These are phyloP conservation scores for Coniochaeta sp. DNA, from an alignment of 2,329 filamentous ascomycete species.

Conservation along the genomic window DNA sequence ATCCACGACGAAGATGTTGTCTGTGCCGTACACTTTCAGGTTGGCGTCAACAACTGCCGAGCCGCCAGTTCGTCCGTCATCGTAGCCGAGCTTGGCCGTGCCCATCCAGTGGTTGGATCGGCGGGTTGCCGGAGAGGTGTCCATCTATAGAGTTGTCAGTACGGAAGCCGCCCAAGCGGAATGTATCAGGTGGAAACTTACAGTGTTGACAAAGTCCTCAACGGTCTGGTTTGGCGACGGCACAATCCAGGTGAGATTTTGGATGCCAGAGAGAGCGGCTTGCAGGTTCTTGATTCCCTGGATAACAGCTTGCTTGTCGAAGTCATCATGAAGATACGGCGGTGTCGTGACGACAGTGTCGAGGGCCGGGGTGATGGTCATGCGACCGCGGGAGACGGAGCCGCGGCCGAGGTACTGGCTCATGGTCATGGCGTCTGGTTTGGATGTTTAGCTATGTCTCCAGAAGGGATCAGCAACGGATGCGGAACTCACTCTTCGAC, in stretches of 20 bases:
- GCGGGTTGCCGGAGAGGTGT: constrained; percentile 30
- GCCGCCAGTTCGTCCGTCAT: constrained; percentile 46
- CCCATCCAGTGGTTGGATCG: constrained; percentile 47
- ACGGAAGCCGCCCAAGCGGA: not conserved
- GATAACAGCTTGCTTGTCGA: constrained; percentile 57
- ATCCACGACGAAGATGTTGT: constrained; percentile 63
- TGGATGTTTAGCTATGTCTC: no score
- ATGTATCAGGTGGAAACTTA: constrained; percentile 18
- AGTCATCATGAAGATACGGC: constrained; percentile 51
- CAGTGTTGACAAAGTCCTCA: constrained; percentile 44
- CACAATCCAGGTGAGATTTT: constrained; percentile 47
- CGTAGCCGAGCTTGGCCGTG: constrained; percentile 52
- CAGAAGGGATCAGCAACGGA: not conserved
- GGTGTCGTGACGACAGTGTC: constrained; percentile 49
- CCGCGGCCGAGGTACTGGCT: constrained; percentile 59
- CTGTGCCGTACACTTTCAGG: constrained; percentile 58
- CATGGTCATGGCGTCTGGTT: constrained; percentile 39
- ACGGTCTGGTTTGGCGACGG: constrained; percentile 44
- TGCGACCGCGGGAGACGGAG: constrained; percentile 50
- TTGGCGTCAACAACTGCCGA: constrained; percentile 54
- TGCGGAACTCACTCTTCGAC: constrained; percentile 13
- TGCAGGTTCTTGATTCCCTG: constrained; percentile 54
- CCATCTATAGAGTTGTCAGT: constrained; percentile 22
- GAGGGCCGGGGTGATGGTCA: constrained; percentile 51
- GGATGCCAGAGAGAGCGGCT: constrained; percentile 42